Base-by-base conservation (phyloP, 108 stramenopile species). In the Skeletonema menzelii region DNA sequence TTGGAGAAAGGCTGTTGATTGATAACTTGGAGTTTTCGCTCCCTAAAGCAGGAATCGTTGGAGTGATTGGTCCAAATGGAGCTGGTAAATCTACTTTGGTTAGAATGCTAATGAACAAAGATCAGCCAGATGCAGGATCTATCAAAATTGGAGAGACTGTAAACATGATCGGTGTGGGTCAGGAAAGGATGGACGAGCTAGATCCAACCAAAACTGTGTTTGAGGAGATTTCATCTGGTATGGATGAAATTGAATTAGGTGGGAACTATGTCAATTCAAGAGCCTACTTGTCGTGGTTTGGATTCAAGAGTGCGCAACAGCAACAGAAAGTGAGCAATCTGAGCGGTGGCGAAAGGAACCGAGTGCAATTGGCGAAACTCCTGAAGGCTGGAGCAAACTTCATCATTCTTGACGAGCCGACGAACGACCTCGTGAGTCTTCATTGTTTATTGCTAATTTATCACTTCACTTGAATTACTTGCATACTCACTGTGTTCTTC, bases 351-450 rank as follows among this genome's bases (percentile, higher is more conserved):
- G 98, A 98, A 78, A 72, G 98, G 27, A 97, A 96, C 65, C 88
- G 98, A 1, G 92, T 95, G 10, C 93, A 95, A 62, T 75, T 98
- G 49, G 97, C 97, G n/a, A 91, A 94, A 27, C 79, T 95, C 8
- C 80, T 97, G 34, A 90, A 91, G 66, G 74, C 87, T 46, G 94
- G 95, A 27, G 96, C 90, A 22, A 97, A 97, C 72, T 38, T 93
- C 35, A 89, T 97, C 38, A 77, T 97, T 60, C 79, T 98, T 5
- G 97, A 97, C 72, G 98, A 99, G 77, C 98, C 97, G 0, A 95
- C 94, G 4, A 99, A 99, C 63, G 97, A 80, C 56, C 47, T 83
- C n/a, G n/a, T n/a, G n/a, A n/a, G n/a, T n/a, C n/a, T n/a, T n/a
- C n/a, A n/a, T n/a, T n/a, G n/a, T n/a, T n/a, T n/a, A n/a, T n/a